Conservation (phyloP, 495 filamentous ascomycete species). For the Aspergillus wentii region DNA sequence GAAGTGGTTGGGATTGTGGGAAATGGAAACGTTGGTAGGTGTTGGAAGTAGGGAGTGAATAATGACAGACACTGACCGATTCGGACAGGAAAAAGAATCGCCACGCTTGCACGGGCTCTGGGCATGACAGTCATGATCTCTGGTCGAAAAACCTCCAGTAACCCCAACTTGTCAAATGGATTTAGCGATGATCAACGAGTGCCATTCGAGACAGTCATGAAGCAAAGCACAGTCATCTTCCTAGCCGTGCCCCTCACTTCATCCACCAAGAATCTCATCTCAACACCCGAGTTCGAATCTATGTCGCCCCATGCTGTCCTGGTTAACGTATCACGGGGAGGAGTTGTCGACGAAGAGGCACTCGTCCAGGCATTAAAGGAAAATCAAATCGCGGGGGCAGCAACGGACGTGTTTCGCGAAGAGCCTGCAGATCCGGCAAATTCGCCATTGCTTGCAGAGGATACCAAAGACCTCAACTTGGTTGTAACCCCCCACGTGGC, state of each 20-base stretch:
- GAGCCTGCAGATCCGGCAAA: conserved; percentile 43
- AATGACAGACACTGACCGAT: conserved; percentile 8
- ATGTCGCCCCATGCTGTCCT: conserved; percentile 49
- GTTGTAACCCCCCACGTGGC: conserved; percentile 29
- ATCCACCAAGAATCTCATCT: conserved; percentile 45
- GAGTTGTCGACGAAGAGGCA: conserved; percentile 51
- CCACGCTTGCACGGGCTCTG: conserved; percentile 16
- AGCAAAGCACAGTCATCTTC: conserved; percentile 42
- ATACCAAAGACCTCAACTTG: conserved; percentile 22
- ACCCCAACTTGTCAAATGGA: background rate
- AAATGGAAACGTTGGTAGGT: conserved; percentile 26
- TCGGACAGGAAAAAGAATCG: conserved; percentile 25
- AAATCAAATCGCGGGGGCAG: conserved; percentile 45
- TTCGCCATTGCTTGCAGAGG: conserved; percentile 21
- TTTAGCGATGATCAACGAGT: conserved; percentile 21
- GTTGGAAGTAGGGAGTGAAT: background rate
- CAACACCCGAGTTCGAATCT: conserved; percentile 39
- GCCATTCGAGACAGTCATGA: conserved; percentile 41
- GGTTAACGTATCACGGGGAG: conserved; percentile 55
- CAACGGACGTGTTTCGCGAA: conserved; percentile 48
- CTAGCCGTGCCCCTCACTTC: conserved; percentile 40
- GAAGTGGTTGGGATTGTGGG: conserved; percentile 29
- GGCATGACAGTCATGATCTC: conserved; percentile 30
- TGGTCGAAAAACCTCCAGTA: conserved; percentile 34
- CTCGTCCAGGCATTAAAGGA: conserved; percentile 44